phyloP scores from a whole-genome alignment of 2,329 filamentous ascomycete species.

The Colletotrichum sp. region DNA sequence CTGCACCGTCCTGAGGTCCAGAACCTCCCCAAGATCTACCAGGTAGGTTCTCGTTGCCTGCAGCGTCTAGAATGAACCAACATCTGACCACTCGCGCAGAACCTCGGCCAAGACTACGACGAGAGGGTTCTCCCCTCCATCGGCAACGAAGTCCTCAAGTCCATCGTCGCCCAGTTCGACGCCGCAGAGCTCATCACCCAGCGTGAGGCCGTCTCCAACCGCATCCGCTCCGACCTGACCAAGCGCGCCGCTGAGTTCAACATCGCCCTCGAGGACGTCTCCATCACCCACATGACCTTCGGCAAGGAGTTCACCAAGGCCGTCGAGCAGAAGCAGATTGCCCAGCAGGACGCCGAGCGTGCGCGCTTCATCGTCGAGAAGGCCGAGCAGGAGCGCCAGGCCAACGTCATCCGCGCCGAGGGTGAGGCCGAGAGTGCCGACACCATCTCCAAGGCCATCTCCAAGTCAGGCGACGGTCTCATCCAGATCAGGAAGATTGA shows the following conservation, averaged over 20 bases:
- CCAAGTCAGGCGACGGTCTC: conserved; percentile 90
- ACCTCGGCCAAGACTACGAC: conserved; percentile 97
- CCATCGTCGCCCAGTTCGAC: conserved; percentile 98
- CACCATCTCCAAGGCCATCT: conserved; percentile 91
- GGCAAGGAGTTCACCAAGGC: conserved; percentile 98
- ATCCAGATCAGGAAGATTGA: conserved; percentile 98
- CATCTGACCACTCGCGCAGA: conserved; percentile 57
- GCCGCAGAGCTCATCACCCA: conserved; percentile 98
- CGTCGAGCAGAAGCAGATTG: conserved; percentile 99
- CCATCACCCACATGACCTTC: conserved; percentile 99
- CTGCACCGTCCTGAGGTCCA: conserved; percentile 93
- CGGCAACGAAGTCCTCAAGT: conserved; percentile 98
- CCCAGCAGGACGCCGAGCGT: conserved; percentile 97
- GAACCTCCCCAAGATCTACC: conserved; percentile 95
- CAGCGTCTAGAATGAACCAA: background rate
- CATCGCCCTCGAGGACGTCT: conserved; percentile 97
- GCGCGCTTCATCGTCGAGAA: conserved; percentile 98
- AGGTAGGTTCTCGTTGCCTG: conserved; percentile 63
- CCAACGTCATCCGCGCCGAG: conserved; percentile 97
- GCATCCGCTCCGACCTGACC: conserved; percentile 90
- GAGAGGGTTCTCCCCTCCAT: conserved; percentile 98
- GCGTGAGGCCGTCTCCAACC: conserved; percentile 93
- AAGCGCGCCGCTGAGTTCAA: conserved; percentile 97
- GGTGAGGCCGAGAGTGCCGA: conserved; percentile 97
- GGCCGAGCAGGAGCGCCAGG: conserved; percentile 98